Conservation (phyloP, 177 flowering plant genomes). For the Tripterygium wilfordii region DNA sequence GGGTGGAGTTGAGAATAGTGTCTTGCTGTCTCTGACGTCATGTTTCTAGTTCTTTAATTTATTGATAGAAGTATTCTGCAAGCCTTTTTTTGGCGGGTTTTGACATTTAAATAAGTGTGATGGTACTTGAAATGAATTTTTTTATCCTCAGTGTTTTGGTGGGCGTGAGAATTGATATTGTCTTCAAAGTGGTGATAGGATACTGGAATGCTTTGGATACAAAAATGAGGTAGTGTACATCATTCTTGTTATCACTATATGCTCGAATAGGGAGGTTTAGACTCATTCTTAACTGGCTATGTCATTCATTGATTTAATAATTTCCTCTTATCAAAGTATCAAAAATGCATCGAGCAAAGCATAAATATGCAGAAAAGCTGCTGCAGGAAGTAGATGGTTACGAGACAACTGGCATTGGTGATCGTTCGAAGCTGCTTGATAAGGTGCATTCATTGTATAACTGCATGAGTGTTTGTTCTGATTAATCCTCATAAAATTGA, state of each 20-base stretch:
- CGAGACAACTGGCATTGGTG: slow-evolving; percentile 34
- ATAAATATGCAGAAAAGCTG: slow-evolving; percentile 38
- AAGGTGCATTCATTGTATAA: slow-evolving; percentile 31
- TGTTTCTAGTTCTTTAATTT: too few species aligned
- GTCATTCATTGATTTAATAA: slow-evolving; percentile 34
- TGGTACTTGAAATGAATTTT: too few species aligned
- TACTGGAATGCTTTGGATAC: slow-evolving; percentile 39
- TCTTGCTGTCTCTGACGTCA: too few species aligned
- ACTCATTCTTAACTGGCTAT: background rate
- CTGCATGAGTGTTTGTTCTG: background rate
- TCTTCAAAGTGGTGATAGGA: slow-evolving; percentile 42
- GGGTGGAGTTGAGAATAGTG: too few species aligned
- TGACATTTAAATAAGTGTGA: too few species aligned
- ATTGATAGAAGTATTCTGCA: too few species aligned
- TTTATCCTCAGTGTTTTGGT: slow-evolving; percentile 56
- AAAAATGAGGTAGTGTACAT: slow-evolving; percentile 55
- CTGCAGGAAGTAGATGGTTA: slow-evolving; percentile 39
- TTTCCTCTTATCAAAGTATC: slow-evolving; percentile 34
- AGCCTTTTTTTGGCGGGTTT: too few species aligned
- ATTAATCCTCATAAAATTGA: too few species aligned
- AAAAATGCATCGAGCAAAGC: slow-evolving; percentile 46
- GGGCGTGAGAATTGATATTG: slow-evolving; percentile 42
- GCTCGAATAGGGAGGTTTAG: background rate
- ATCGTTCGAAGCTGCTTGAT: slow-evolving; percentile 39
- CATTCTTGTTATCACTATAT: background rate